A percentile compares a stretch with the other conserved stretches of the same genome.
Evolutionary conservation across 768 basidiomycete genomes (phyloP).

Genomic region (Agrocybe chaxingu): DNA sequence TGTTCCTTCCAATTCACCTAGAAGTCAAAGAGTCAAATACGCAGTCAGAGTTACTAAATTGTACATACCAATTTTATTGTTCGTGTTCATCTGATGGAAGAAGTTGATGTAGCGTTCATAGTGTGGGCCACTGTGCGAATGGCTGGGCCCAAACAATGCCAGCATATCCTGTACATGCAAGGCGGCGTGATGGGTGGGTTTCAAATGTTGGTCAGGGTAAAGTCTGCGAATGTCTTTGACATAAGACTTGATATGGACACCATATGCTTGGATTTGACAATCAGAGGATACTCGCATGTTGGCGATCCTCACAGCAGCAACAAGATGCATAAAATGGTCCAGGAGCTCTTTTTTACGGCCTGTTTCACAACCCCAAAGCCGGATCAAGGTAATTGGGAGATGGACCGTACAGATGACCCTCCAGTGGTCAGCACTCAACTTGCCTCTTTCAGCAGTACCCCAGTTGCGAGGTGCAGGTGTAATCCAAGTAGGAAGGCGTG

Average conservation of each 20-base stretch:
- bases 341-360: slow-evolving; percentile 18
- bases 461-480: slow-evolving; percentile 25
- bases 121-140: slow-evolving; percentile 21
- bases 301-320: slow-evolving; percentile 18
- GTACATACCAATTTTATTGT: slow-evolving; percentile 15
- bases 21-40: no score
- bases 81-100: slow-evolving; percentile 21
- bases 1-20: slow-evolving; percentile 15
- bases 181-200: slow-evolving; percentile 20
- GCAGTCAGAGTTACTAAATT: background rate
- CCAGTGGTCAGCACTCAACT: slow-evolving; percentile 29
- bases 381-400: slow-evolving; percentile 24
- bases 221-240: slow-evolving; percentile 6
- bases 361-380: slow-evolving; percentile 16
- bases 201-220: slow-evolving; percentile 14
- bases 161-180: slow-evolving; percentile 20
- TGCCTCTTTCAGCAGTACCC: slow-evolving; percentile 25
- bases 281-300: slow-evolving; percentile 16
- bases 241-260: slow-evolving; percentile 18
- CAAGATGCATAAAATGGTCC: slow-evolving; percentile 25
- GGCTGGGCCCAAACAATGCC: slow-evolving; percentile 21
- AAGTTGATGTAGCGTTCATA: slow-evolving; percentile 27
- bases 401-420: slow-evolving; percentile 23
- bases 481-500: slow-evolving; percentile 28
- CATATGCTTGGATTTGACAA: slow-evolving; percentile 17